Evolutionary conservation across 805 yeast genomes (phyloP).

Genomic region (Sugiyamaella smithiae): DNA sequence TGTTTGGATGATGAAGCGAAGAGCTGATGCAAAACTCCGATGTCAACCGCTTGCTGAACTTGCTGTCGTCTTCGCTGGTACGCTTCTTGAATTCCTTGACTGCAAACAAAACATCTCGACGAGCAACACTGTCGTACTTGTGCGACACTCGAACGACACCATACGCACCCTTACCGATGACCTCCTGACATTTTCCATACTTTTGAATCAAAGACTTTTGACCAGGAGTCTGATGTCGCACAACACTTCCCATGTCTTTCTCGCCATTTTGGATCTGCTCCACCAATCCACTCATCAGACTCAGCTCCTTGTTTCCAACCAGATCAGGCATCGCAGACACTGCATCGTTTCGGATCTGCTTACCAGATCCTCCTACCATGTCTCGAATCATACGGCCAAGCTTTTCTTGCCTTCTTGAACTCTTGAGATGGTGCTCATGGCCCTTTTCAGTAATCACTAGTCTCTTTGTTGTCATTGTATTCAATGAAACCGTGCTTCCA

Average conservation of each 20-base stretch:
- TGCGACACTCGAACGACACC: conserved; percentile 92
- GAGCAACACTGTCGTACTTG: conserved; percentile 41
- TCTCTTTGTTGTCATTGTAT: conserved; percentile 18
- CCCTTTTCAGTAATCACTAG: conserved; percentile 47
- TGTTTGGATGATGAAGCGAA: conserved; percentile 70
- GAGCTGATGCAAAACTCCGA: conserved; percentile 89
- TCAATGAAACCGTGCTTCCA: conserved; percentile 3
- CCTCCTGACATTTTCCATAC: conserved; percentile 93
- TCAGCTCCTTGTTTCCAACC: conserved; percentile 20
- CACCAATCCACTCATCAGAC: conserved; percentile 36
- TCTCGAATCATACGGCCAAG: conserved; percentile 44
- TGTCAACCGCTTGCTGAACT: conserved; percentile 69
- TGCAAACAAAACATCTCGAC: conserved; percentile 55
- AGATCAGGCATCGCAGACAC: conserved; percentile 28
- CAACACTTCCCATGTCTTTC: conserved; percentile 33
- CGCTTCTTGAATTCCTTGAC: conserved; percentile 72
- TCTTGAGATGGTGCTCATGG: conserved; percentile 77
- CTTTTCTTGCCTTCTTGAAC: conserved; percentile 51
- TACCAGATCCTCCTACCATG: conserved; percentile 46
- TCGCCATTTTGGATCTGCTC: conserved; percentile 35
- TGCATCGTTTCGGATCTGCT: conserved; percentile 37
- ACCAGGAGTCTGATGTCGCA: conserved; percentile 24
- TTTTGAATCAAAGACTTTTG: conserved; percentile 67
- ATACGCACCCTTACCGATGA: conserved; percentile 89
- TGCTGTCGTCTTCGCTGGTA: conserved; percentile 53